Evolutionary conservation across 331 rosid species (phyloP), one percentile per base, ranked within the genome.

Genomic region (Quercus phellos): DNA sequence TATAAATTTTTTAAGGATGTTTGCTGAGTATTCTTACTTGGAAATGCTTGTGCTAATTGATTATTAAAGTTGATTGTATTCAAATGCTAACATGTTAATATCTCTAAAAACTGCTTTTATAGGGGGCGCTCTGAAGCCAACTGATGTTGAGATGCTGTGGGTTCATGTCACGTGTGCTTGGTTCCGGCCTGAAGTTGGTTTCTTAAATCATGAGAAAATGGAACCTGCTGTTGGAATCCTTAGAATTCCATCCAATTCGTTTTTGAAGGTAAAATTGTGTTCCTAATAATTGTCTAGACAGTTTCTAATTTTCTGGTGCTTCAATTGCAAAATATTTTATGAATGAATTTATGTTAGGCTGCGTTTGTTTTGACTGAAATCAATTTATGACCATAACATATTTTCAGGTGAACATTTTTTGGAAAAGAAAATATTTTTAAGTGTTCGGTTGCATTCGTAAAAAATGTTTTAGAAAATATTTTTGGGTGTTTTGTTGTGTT

Each of bases 91-190:
- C 59, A 73, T 85, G 60, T 55, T 64, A 72, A 77, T 19, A 43
- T 43, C 63, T 73, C 54, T 69, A 21, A 60, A 78, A 74, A 55
- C 70, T 84, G 75, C 72, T 84, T 34, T 73, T 78, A 51, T 84
- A 95, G 99, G 99, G 27, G 99, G 99, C 84, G 99, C 99, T 68
- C 75, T 95, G 86, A 95, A 95, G 92, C 97, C 98, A 82, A 93
- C 97, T 30, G 98, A 93, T 77, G 96, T 91, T 58, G 98, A 90
- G 84, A 82, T 76, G 80, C 87, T 90, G 75, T 95, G 99, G 99
- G 93, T 89, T 84, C 99, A 95, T 81, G 91, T 95, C 81, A 87
- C 92, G 19, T 95, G 99, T 26, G 99, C 99, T 82, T 95, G 99
- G 99, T 95, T 95, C 86, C 89, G 76, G 78, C 98, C 91, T 74